A percentile compares a stretch with the other conserved stretches of the same genome.
phyloP scores from a whole-genome alignment of 2,329 filamentous ascomycete genomes.

The Penicillium sp. region DNA sequence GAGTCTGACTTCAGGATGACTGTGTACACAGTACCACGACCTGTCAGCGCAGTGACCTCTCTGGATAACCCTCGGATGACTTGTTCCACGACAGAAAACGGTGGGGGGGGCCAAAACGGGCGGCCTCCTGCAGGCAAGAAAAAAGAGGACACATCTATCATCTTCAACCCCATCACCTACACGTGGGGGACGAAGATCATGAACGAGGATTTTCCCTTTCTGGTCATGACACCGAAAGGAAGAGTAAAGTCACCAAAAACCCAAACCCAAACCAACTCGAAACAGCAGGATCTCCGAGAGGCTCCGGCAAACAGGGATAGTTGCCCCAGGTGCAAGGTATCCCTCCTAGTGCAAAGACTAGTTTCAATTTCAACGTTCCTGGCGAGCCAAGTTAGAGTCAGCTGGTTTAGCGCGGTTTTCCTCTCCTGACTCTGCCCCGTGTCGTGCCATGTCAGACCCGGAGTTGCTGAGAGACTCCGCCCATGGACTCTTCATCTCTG shows the following conservation, averaged over 20 bases:
- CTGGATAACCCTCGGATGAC: slow-evolving; percentile 2
- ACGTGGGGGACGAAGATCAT: slow-evolving; percentile 7
- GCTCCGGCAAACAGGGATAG: background rate
- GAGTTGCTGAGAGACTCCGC: slow-evolving; percentile 13
- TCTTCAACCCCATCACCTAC: slow-evolving; percentile 2
- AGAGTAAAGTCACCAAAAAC: background rate
- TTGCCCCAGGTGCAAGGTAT: slow-evolving; percentile 6
- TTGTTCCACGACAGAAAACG: slow-evolving; percentile 35
- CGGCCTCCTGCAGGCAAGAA: slow-evolving; percentile 32
- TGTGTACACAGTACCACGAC: slow-evolving; percentile 8
- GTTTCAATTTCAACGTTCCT: slow-evolving; percentile 26
- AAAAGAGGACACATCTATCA: slow-evolving; percentile 11
- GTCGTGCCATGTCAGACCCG: slow-evolving; percentile 24
- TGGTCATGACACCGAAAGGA: background rate
- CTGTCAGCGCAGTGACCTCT: slow-evolving; percentile 2
- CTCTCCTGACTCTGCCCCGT: slow-evolving; percentile 13
- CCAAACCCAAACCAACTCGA: background rate
- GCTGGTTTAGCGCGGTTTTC: slow-evolving; percentile 10
- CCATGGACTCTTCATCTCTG: slow-evolving; percentile 4
- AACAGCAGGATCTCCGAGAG: background rate
- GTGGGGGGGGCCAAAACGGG: slow-evolving; percentile 31
- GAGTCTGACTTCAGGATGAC: slow-evolving; percentile 10
- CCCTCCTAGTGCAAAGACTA: slow-evolving; percentile 7
- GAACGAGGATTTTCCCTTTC: background rate
- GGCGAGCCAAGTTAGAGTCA: slow-evolving; percentile 17